Conservation (phyloP, 768 basidiomycete species). For the Boletus insuetus region DNA sequence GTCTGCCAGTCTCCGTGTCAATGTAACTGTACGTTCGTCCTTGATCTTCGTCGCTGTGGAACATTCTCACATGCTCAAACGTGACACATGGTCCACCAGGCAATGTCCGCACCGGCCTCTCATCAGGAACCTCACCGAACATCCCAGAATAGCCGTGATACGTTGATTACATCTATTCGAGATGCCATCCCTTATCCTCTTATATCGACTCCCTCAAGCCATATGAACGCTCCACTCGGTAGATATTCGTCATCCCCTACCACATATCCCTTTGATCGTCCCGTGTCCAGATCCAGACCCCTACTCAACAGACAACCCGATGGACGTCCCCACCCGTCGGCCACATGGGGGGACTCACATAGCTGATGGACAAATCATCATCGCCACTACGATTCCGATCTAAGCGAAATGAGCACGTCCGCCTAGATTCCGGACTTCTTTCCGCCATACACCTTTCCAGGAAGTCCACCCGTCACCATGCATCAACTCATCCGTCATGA, state of each 20-base stretch:
- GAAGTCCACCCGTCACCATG: background rate
- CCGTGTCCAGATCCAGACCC: background rate
- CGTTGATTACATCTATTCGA: constrained; percentile 8
- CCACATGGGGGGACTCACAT: constrained; percentile 6
- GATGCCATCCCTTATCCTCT: constrained; percentile 9
- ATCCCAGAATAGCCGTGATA: constrained; percentile 20
- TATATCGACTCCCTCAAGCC: constrained; percentile 2
- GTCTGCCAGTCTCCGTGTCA: too few species aligned
- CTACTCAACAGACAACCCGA: background rate
- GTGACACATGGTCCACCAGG: constrained; percentile 12
- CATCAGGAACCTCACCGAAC: constrained; percentile 15
- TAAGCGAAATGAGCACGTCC: constrained; percentile 29
- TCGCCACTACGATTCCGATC: constrained; percentile 28
- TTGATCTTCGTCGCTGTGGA: background rate
- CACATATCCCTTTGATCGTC: background rate
- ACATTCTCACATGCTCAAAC: constrained; percentile 11
- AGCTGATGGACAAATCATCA: constrained; percentile 16
- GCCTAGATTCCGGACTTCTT: constrained; percentile 9
- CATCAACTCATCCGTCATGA: background rate
- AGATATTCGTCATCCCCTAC: too few species aligned
- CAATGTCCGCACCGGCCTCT: constrained; percentile 12
- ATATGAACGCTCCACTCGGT: too few species aligned
- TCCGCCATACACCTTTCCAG: constrained; percentile 2
- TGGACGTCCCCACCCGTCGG: background rate
- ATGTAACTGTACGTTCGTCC: background rate